Evolutionary conservation across 2,329 filamentous ascomycete genomes (phyloP).

Genomic region (Sphaerulina vaccinii): DNA sequence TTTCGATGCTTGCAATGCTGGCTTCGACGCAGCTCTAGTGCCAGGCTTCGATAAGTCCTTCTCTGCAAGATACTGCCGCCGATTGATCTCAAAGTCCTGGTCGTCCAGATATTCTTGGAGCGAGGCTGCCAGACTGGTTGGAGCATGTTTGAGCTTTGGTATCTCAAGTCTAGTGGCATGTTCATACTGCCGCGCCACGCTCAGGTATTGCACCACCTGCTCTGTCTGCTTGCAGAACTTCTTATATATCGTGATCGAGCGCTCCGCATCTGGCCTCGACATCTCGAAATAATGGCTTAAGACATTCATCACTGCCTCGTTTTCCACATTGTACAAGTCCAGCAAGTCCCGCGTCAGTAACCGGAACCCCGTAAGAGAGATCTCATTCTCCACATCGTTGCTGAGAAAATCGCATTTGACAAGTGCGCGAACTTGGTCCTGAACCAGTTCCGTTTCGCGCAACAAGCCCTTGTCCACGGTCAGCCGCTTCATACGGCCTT

Average conservation of each 20-base stretch:
- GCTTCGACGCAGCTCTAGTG: slow-evolving; percentile 40
- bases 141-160: slow-evolving; percentile 94
- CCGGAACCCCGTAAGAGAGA: slow-evolving; percentile 89
- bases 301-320: slow-evolving; percentile 96
- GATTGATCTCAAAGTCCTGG: slow-evolving; percentile 89
- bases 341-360: slow-evolving; percentile 87
- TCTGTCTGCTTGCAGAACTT: slow-evolving; percentile 90
- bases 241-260: slow-evolving; percentile 88
- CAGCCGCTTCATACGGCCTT: slow-evolving; percentile 78
- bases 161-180: slow-evolving; percentile 90
- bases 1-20: slow-evolving; percentile 38
- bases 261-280: slow-evolving; percentile 89
- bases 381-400: slow-evolving; percentile 90
- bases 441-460: slow-evolving; percentile 86
- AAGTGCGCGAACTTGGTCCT: slow-evolving; percentile 80
- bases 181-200: slow-evolving; percentile 83
- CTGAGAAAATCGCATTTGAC: slow-evolving; percentile 88
- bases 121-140: slow-evolving; percentile 82
- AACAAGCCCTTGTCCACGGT: slow-evolving; percentile 89
- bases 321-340: slow-evolving; percentile 88
- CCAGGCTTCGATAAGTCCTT: slow-evolving; percentile 66
- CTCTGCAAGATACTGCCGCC: slow-evolving; percentile 86
- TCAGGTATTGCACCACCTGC: slow-evolving; percentile 84
- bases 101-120: slow-evolving; percentile 94
- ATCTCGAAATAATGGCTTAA: slow-evolving; percentile 97